Evolutionary conservation across 495 filamentous ascomycete species (phyloP).

Genomic region (Aspergillus steynii): DNA sequence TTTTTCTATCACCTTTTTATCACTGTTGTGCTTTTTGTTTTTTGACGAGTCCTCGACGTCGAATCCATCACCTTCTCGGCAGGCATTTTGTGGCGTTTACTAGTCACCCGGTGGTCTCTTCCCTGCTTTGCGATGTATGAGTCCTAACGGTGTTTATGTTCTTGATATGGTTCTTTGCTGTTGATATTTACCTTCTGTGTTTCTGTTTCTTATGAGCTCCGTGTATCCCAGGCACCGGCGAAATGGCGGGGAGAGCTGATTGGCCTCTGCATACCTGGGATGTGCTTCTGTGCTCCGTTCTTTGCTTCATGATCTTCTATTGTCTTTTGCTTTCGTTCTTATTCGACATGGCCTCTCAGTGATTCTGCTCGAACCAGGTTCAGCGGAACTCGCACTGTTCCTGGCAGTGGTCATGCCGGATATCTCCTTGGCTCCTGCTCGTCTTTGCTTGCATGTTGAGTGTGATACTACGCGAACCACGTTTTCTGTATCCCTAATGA

Average conservation of each 20-base stretch:
- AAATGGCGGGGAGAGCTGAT: not conserved
- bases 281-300: not conserved
- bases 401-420: not conserved
- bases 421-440: not conserved
- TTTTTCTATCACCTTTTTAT: not conserved
- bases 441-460: conserved; percentile 2
- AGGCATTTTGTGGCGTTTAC: conserved; percentile 15
- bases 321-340: not conserved
- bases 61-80: not conserved
- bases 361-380: too few species aligned
- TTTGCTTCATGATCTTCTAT: not conserved
- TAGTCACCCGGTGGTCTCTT: conserved; percentile 10
- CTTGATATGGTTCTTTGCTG: conserved; percentile 9
- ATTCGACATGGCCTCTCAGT: not conserved
- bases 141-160: conserved; percentile 20
- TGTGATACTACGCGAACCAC: conserved; percentile 20
- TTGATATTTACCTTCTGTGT: conserved; percentile 7
- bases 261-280: not conserved
- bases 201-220: conserved; percentile 15
- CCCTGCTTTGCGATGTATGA: conserved; percentile 19
- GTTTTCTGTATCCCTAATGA: conserved; percentile 18
- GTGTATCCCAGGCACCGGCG: conserved; percentile 8
- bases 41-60: not conserved
- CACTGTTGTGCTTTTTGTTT: not conserved
- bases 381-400: too few species aligned